Evolutionary conservation across 2,329 filamentous ascomycete species (phyloP).

Genomic region (Penicillium sp.): DNA sequence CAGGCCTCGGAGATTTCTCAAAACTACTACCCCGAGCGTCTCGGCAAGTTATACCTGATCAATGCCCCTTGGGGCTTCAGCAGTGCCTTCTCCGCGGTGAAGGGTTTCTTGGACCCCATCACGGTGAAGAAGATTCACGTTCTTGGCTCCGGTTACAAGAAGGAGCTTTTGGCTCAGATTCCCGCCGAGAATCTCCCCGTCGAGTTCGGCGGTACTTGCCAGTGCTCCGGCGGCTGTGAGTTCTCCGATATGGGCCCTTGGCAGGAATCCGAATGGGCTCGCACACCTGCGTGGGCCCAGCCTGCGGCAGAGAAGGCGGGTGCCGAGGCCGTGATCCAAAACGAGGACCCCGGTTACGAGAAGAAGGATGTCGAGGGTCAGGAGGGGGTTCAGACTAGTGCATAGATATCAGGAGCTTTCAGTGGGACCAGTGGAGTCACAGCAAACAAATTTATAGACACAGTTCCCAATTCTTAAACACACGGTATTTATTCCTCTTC

Average conservation of each 20-base stretch:
- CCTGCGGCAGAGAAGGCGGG: conserved; percentile 12
- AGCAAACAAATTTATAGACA: conserved; percentile 11
- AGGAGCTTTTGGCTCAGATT: conserved; percentile 76
- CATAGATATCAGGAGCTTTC: conserved; percentile 15
- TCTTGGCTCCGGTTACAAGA: conserved; percentile 73
- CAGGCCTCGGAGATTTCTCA: conserved; percentile 84
- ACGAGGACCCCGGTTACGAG: conserved; percentile 23
- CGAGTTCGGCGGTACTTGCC: conserved; percentile 75
- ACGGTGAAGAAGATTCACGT: conserved; percentile 96
- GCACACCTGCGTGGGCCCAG: conserved; percentile 39
- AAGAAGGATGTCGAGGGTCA: conserved; percentile 24
- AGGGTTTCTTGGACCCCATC: conserved; percentile 92
- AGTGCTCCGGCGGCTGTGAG: conserved; percentile 75
- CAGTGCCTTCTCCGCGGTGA: conserved; percentile 76
- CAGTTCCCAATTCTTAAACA: background rate
- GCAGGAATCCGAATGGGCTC: conserved; percentile 47
- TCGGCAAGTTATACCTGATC: conserved; percentile 95
- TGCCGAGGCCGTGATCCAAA: conserved; percentile 7
- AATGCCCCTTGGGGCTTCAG: conserved; percentile 97
- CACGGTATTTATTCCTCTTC: background rate
- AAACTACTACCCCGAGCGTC: conserved; percentile 97
- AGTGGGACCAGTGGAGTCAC: background rate
- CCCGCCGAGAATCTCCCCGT: conserved; percentile 84
- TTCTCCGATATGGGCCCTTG: conserved; percentile 89
- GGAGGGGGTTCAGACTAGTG: conserved; percentile 23